Evolutionary conservation across 139 green algal species (phyloP).

Genomic region (Chlamydomonas sp.): DNA sequence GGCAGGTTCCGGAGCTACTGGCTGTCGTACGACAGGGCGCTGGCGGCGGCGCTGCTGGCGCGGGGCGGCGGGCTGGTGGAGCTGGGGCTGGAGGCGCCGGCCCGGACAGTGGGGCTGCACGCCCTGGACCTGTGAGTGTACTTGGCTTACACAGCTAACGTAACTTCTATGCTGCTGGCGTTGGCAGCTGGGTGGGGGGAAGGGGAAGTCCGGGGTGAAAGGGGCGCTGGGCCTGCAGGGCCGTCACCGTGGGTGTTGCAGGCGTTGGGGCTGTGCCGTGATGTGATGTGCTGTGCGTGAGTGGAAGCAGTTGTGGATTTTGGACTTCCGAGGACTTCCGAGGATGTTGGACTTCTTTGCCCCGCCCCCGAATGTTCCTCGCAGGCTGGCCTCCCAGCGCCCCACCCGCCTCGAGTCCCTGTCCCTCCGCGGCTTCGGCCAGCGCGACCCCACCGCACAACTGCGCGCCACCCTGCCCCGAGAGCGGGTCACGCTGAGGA

Average conservation of each 20-base stretch:
- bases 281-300: too few species aligned
- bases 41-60: background rate
- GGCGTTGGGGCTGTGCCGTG: too few species aligned
- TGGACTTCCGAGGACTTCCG: too few species aligned
- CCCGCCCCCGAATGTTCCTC: background rate
- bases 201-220: too few species aligned
- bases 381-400: conserved; percentile 2
- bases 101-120: background rate
- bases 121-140: background rate
- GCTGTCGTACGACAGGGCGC: conserved; percentile 6
- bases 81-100: conserved; percentile 28
- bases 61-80: background rate
- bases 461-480: background rate
- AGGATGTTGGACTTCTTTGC: too few species aligned
- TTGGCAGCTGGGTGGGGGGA: too few species aligned
- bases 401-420: background rate
- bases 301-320: too few species aligned
- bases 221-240: too few species aligned
- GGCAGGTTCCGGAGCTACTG: too few species aligned
- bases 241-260: too few species aligned
- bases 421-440: conserved; percentile 11
- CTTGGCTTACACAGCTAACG: too few species aligned
- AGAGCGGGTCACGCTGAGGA: conserved; percentile 11
- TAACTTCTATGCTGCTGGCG: too few species aligned
- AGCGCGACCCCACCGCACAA: background rate